These are phyloP conservation scores for Debaryomycetaceae sp. DNA, from an alignment of 1,139 yeast species.

Conservation along the genomic window DNA sequence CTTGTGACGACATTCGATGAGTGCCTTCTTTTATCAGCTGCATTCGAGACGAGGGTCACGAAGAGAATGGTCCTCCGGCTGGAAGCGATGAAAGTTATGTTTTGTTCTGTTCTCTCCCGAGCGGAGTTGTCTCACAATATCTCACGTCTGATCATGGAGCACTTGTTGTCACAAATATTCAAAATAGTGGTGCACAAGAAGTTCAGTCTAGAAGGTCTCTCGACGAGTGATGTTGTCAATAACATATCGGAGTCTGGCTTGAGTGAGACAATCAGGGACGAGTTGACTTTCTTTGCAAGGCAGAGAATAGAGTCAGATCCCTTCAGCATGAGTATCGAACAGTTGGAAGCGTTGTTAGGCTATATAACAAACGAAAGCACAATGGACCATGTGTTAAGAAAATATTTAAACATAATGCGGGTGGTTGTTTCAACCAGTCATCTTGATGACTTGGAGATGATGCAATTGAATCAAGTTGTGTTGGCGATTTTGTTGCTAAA, in stretches of 20 bases:
- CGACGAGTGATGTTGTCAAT: background rate
- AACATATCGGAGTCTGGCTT: background rate
- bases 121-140: background rate
- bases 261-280: slow-evolving; percentile 1
- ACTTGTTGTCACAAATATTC: background rate
- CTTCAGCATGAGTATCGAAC: background rate
- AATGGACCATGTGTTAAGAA: slow-evolving; percentile 1
- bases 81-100: slow-evolving; percentile 1
- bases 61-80: background rate
- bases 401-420: slow-evolving; percentile 3
- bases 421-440: background rate
- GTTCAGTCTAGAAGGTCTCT: background rate
- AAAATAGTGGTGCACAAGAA: background rate
- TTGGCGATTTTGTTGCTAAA: slow-evolving; percentile 6
- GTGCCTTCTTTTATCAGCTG: slow-evolving; percentile 3
- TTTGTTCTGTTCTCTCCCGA: background rate
- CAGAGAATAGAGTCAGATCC: background rate
- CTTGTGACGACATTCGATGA: slow-evolving; percentile 6
- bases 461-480: slow-evolving; percentile 3
- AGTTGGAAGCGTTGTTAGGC: background rate
- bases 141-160: background rate
- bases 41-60: background rate
- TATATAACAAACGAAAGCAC: slow-evolving; percentile 1
- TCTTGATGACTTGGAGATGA: background rate
- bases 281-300: slow-evolving; percentile 1